Conservation (phyloP, 2,329 filamentous ascomycete species). For the Cercospora sesami region DNA sequence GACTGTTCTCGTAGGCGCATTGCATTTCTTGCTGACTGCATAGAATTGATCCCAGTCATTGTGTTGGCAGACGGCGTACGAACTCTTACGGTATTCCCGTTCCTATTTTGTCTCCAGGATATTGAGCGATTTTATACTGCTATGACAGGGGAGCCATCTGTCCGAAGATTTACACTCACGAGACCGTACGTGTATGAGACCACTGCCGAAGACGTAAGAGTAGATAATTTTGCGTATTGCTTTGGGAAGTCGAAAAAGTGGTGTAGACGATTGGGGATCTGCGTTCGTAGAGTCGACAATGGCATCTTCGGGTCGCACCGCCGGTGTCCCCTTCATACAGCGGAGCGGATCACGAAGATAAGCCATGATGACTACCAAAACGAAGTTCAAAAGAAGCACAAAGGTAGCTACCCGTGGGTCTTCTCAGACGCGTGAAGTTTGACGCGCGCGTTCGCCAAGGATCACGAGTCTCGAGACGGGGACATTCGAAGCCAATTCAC, state of each 20-base stretch:
- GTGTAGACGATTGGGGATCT: background rate
- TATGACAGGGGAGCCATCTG: background rate
- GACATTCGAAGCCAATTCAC: background rate
- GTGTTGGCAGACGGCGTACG: background rate
- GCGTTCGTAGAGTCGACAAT: background rate
- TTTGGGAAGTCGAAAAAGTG: background rate
- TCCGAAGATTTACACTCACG: background rate
- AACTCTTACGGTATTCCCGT: background rate
- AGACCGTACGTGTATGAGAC: background rate
- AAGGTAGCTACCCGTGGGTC: background rate
- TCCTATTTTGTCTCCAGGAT: no score
- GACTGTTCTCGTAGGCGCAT: no score
- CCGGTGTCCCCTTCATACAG: background rate
- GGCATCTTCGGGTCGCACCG: background rate
- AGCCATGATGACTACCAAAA: background rate
- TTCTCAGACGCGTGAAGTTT: background rate
- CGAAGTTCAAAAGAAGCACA: background rate
- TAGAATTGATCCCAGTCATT: background rate
- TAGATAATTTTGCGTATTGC: background rate
- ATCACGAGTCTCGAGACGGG: background rate
- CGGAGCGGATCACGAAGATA: background rate
- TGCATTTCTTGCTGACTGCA: background rate
- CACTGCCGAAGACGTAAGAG: background rate
- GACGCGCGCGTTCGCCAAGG: background rate
- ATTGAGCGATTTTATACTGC: background rate